Conservation (phyloP, 495 filamentous ascomycete species). For the Annulohypoxylon maeteangense region DNA sequence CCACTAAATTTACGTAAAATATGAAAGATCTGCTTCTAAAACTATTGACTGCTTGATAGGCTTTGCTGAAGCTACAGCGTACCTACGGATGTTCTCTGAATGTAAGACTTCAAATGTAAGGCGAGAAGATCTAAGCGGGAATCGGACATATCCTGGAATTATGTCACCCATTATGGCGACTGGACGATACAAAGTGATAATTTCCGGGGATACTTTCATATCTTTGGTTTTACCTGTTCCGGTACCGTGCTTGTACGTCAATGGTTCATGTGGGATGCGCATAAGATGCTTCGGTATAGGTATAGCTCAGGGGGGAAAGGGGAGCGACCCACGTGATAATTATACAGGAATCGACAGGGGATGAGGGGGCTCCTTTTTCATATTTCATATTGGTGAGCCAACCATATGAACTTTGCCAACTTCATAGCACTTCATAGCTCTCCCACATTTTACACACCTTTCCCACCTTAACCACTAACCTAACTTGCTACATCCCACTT, state of each 20-base stretch:
- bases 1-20: not conserved
- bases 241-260: constrained; percentile 25
- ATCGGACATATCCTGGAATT: constrained; percentile 6
- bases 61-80: not conserved
- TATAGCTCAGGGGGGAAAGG: constrained; percentile 36
- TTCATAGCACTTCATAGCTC: constrained; percentile 3
- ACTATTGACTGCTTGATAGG: not conserved
- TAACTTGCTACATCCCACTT: not conserved
- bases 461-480: not conserved
- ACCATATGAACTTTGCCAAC: constrained; percentile 30
- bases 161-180: constrained; percentile 8
- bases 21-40: not conserved
- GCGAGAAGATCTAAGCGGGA: not conserved
- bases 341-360: not conserved
- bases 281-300: constrained; percentile 26
- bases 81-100: not conserved
- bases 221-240: constrained; percentile 11
- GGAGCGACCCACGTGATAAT: constrained; percentile 24
- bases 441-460: constrained; percentile 3
- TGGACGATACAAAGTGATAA: constrained; percentile 5
- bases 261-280: constrained; percentile 30
- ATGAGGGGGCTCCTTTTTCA: constrained; percentile 25
- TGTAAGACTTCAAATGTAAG: not conserved
- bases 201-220: constrained; percentile 18
- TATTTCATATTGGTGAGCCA: constrained; percentile 37